A percentile compares a stretch with the other conserved stretches of the same genome.
phyloP scores from a whole-genome alignment of 768 basidiomycete genomes.

The Lentinula edodes region DNA sequence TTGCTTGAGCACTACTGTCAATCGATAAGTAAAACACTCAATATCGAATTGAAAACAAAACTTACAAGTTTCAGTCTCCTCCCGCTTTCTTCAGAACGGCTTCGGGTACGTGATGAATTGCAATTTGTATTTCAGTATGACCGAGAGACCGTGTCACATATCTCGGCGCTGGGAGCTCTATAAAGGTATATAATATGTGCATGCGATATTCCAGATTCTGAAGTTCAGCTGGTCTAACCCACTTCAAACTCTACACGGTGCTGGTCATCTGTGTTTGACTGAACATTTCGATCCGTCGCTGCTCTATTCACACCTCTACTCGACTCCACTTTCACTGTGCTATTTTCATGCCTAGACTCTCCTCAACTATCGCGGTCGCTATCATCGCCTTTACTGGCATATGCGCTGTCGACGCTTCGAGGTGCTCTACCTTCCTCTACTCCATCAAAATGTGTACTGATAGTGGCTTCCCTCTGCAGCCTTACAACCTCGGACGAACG shows the following conservation, averaged over 20 bases:
- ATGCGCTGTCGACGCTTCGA: background rate
- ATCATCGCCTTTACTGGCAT: background rate
- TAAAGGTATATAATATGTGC: no score
- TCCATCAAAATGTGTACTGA: background rate
- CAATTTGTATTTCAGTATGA: background rate
- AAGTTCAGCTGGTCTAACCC: background rate
- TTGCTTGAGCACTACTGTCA: background rate
- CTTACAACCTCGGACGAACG: background rate
- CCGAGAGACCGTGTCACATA: background rate
- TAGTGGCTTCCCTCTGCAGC: background rate
- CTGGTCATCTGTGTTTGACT: background rate
- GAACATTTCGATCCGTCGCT: background rate
- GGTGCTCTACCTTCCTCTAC: background rate
- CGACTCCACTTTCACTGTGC: background rate
- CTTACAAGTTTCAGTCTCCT: background rate
- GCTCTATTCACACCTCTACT: background rate
- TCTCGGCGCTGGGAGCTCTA: no score
- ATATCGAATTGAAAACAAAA: background rate
- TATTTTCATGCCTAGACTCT: background rate
- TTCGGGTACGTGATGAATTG: background rate
- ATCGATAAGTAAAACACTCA: background rate
- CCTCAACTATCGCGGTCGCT: background rate
- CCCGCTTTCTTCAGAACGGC: background rate
- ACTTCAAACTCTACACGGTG: background rate
- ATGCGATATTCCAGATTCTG: background rate